Evolutionary conservation across 169 alveolate genomes (phyloP), one percentile per base, ranked within the genome.

Genomic region (Babesia ovata): DNA sequence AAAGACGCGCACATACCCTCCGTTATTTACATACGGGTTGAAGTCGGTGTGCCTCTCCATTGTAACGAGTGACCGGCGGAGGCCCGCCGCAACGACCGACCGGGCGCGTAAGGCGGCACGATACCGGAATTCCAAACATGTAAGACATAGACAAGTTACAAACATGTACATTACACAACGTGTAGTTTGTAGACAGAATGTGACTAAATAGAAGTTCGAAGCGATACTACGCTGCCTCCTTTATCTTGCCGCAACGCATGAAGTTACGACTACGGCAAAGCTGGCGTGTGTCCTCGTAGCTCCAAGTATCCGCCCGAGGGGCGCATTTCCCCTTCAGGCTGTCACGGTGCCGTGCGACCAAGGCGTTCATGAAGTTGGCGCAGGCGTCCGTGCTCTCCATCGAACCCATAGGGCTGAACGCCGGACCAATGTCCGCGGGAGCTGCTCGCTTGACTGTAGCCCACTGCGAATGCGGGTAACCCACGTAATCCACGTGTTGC

Each of bases 21-120:
- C 94, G 74, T 90, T 90, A 49, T 90, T 88, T 29, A 90, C 75
- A 58, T 90, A 90, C 22, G 94, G 94, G 63, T 90, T 83, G 62
- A 75, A 83, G 53, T 73, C 81, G 33, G 48, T 52, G 36, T 81
- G 73, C 22, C 53, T 29, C 28, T 65, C 72, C 81, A 71, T 71
- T 17, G 6, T 71, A 22, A 12, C 56, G 29, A 67, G 44, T 67
- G 65, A 16, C 24, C 46, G 46, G 29, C 39, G n/a, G 12, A 2
- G 70, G 10, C 54, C 54, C 12, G 50, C 46, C 52, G 50, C 22
- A 11, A 53, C 21, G 56, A 28, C 33, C n/a, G 70, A 36, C 69
- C 7, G 10, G 46, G 19, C 70, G 42, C 70, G 50, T 45, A 10
- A 10, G 50, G 50, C 50, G 19, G 50, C 50, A 45, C 50, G 50